These are phyloP conservation scores for Avena insularis DNA, from an alignment of 176 grass and related monocot genomes.

Conservation along the genomic window DNA sequence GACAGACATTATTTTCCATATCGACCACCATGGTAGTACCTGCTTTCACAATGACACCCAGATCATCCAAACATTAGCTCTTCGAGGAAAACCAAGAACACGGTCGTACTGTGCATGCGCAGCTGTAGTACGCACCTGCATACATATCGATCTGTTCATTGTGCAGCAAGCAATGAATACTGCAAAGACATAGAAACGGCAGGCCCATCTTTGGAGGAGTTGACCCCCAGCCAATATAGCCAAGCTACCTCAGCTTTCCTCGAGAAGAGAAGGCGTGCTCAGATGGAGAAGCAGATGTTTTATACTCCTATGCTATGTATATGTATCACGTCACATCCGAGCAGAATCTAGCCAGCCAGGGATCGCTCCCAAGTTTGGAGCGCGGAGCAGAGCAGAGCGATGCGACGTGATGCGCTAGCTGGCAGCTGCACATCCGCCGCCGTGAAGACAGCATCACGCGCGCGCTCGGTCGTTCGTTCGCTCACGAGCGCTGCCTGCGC, in stretches of 20 bases:
- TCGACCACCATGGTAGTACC: too few relatives aligned
- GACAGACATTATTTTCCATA: too few relatives aligned
- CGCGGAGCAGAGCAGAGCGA: background rate
- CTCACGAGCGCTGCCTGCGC: slow-evolving; percentile 8
- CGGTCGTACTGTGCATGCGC: background rate
- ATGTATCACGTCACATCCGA: background rate
- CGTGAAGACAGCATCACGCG: slow-evolving; percentile 9
- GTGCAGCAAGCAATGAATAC: background rate
- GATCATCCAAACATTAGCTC: background rate
- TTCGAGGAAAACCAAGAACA: background rate
- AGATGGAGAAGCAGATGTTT: background rate
- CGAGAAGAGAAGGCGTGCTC: background rate
- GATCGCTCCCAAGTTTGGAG: background rate
- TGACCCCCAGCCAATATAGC: slow-evolving; percentile 4
- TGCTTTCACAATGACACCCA: too few relatives aligned
- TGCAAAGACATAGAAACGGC: background rate
- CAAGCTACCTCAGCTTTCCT: background rate
- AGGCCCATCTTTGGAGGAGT: slow-evolving; percentile 49
- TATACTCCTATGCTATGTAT: background rate
- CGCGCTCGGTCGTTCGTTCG: too few relatives aligned
- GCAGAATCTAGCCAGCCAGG: background rate
- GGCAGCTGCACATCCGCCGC: background rate
- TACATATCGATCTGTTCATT: background rate
- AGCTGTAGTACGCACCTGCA: background rate
- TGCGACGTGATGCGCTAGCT: background rate